Evolutionary conservation across 768 basidiomycete species (phyloP), one percentile per base, ranked within the genome.

Genomic region (Boletus rufocinnamomeus): DNA sequence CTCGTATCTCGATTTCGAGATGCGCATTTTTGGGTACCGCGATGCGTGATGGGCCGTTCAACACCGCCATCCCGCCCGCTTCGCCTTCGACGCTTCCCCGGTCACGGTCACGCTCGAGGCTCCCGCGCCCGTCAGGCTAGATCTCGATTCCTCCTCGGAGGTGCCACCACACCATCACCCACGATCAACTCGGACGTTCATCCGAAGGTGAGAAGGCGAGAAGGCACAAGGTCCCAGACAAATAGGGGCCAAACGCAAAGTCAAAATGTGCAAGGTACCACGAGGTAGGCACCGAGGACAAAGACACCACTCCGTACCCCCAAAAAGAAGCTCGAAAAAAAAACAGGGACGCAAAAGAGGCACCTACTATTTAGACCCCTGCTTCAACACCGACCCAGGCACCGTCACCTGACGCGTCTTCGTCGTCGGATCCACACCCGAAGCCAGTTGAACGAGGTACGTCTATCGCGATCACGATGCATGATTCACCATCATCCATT

Each of bases 361-460:
- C n/a, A 73, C 76, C 2, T 30, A 78, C 77, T 72, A 78, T 52
- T 63, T 67, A 8, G 71, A 68, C 28, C 64, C 68, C 35, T 67
- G 58, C 25, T 62, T 63, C 34, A 69, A 47, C 47, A 58, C 66
- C 16, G 67, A 43, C 37, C 51, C 66, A 2, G 77, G 74, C 4
- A 77, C 72, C 56, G 66, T 69, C 25, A 77, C 69, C 47, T 56
- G 48, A 6, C 25, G 27, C 6, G 60, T 62, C 45, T 66, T 59
- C 50, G 61, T 56, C 19, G 50, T 64, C 0, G 84, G 77, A 46
- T 76, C 66, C 54, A 85, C 76, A 34, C 71, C 61, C 21, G 72
- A 69, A 9, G 79, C 83, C n/a, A 87, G 73, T 1, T 71, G 79
- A 3, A 68, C 64, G 13, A 84, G 56, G 50, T 66, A 77, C 8